A percentile compares a stretch with the other conserved stretches of the same genome.
Evolutionary conservation across 2,329 filamentous ascomycete species (phyloP).

Genomic region (Phaeophleospora eucalypticola): DNA sequence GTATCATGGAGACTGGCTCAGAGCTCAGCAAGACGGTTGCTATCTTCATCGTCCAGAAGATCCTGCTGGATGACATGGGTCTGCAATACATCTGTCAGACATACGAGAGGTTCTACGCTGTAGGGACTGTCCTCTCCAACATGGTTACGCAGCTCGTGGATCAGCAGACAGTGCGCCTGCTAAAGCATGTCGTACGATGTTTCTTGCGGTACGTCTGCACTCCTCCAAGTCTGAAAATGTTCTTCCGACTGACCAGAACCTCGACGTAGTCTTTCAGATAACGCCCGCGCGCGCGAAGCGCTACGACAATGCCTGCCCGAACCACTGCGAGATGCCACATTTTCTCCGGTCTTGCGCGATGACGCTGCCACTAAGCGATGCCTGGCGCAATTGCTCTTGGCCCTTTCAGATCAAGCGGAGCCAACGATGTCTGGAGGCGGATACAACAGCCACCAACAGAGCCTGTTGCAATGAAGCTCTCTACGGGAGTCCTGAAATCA

Average conservation of each 20-base stretch:
- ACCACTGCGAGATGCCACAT: conserved; percentile 96
- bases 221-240: no score
- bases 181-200: conserved; percentile 97
- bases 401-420: conserved; percentile 68
- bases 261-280: conserved; percentile 95
- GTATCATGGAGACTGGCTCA: conserved; percentile 98
- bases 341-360: conserved; percentile 91
- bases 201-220: conserved; percentile 71
- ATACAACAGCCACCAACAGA: conserved; percentile 3
- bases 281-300: conserved; percentile 89
- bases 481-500: not conserved
- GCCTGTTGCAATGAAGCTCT: not conserved
- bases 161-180: conserved; percentile 88
- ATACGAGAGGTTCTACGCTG: conserved; percentile 96
- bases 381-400: conserved; percentile 93
- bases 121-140: conserved; percentile 94
- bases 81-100: conserved; percentile 98
- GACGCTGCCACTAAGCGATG: conserved; percentile 97
- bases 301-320: conserved; percentile 94
- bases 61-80: conserved; percentile 91
- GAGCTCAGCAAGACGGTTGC: conserved; percentile 98
- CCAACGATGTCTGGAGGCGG: conserved; percentile 21
- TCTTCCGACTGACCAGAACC: no score
- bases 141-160: conserved; percentile 98
- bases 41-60: conserved; percentile 99